A percentile compares a stretch with the other conserved stretches of the same genome.
phyloP scores from a whole-genome alignment of 192 early-diverging fungal genomes.

The Coemansia sp. region DNA sequence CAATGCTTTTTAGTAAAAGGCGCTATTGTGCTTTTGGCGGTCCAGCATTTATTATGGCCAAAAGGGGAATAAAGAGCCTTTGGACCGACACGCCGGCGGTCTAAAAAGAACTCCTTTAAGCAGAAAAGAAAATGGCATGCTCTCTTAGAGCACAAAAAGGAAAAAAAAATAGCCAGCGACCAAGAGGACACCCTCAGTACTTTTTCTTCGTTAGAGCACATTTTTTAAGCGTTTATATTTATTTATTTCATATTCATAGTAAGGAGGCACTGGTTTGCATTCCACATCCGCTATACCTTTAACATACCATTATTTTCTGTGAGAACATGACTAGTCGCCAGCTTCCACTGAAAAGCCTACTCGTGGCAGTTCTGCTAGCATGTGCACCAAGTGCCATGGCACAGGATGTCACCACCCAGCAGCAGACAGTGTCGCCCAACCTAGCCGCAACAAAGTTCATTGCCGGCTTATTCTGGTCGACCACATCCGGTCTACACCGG shows the following conservation, averaged over 20 bases:
- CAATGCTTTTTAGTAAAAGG: neutral
- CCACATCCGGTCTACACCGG: constrained; percentile 21
- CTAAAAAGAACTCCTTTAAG: neutral
- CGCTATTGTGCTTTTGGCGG: neutral
- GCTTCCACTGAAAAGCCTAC: neutral
- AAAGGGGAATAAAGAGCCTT: neutral
- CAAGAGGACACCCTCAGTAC: neutral
- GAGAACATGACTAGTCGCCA: neutral
- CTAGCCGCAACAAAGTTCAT: constrained; percentile 31
- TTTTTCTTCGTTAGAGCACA: neutral
- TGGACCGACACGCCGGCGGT: neutral
- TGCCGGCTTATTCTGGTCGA: constrained; percentile 44
- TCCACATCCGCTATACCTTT: neutral
- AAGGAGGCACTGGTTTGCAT: constrained; percentile 1
- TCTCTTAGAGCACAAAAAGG: neutral
- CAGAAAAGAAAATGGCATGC: neutral
- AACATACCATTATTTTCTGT: neutral
- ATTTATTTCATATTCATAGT: neutral
- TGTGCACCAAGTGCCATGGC: neutral
- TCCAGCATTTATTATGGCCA: neutral
- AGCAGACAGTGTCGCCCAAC: constrained; percentile 9
- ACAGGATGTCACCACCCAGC: neutral
- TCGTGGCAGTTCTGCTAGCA: neutral
- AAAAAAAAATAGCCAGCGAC: neutral
- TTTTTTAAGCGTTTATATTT: constrained; percentile 5